phyloP scores from a whole-genome alignment of 306 rosid genomes.

The Sindora glabra region DNA sequence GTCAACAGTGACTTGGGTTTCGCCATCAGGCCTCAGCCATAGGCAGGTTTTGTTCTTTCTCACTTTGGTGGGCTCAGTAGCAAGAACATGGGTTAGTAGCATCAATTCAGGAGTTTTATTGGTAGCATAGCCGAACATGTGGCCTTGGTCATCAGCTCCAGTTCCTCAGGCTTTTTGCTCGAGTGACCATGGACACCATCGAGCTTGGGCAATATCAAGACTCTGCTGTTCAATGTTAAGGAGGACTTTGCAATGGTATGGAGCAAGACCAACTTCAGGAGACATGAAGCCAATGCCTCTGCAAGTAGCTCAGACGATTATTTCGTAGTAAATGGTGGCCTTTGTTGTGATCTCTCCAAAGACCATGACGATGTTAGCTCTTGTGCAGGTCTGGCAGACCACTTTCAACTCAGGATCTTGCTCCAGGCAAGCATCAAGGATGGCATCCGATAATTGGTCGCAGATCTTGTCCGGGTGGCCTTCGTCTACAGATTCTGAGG shows the following conservation, averaged over 20 bases:
- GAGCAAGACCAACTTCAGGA: conserved; percentile 69
- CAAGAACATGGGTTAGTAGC: conserved; percentile 78
- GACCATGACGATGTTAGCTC: conserved; percentile 90
- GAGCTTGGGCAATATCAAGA: conserved; percentile 72
- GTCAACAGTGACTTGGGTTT: conserved; percentile 83
- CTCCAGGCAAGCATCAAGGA: conserved; percentile 70
- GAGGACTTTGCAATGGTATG: conserved; percentile 74
- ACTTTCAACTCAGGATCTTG: conserved; percentile 73
- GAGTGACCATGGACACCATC: conserved; percentile 78
- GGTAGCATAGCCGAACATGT: conserved; percentile 83
- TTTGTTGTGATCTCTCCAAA: conserved; percentile 78
- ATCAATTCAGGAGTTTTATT: conserved; percentile 70
- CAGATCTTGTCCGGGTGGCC: conserved; percentile 85
- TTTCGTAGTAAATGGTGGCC: conserved; percentile 72
- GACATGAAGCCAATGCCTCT: conserved; percentile 66
- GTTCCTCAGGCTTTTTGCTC: conserved; percentile 74
- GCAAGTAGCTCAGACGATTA: conserved; percentile 69
- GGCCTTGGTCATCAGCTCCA: conserved; percentile 86
- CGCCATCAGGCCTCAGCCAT: conserved; percentile 80
- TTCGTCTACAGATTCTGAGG: conserved; percentile 79
- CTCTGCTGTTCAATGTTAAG: conserved; percentile 78
- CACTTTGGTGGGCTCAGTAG: conserved; percentile 71
- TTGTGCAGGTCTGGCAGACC: conserved; percentile 85
- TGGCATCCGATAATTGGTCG: conserved; percentile 75
- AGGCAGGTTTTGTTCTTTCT: conserved; percentile 69